A percentile compares a stretch with the other conserved stretches of the same genome.
Conservation (phyloP, 1,139 yeast species). For the Kodamaea sp. region DNA sequence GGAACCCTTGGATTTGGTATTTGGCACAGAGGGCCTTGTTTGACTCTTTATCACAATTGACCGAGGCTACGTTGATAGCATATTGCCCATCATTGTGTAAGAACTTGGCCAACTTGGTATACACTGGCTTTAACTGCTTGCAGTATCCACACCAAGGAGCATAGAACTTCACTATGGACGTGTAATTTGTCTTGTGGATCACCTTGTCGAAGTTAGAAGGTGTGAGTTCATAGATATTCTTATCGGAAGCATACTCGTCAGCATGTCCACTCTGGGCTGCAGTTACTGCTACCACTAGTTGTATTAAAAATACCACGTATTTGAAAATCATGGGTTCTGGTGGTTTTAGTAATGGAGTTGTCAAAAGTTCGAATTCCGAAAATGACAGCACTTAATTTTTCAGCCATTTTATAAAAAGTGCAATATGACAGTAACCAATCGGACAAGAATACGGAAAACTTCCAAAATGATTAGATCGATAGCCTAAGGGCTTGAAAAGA, state of each 20-base stretch:
- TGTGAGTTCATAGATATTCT: conserved; percentile 58
- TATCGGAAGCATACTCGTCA: conserved; percentile 40
- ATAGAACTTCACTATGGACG: conserved; percentile 85
- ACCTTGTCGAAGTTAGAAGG: conserved; percentile 62
- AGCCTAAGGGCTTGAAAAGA: no score
- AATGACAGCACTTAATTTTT: no score
- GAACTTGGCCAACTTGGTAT: conserved; percentile 61
- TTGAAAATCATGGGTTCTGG: conserved; percentile 5
- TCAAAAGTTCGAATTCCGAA: no score
- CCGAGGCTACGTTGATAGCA: conserved; percentile 74
- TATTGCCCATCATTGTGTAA: conserved; percentile 52
- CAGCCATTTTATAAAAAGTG: no score
- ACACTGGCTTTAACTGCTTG: conserved; percentile 56
- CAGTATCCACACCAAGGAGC: conserved; percentile 98
- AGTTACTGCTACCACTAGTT: conserved; percentile 9
- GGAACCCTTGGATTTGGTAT: conserved; percentile 72
- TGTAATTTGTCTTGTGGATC: conserved; percentile 68
- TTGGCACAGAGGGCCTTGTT: conserved; percentile 73
- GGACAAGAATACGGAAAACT: no score
- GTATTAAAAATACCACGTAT: conserved; percentile 8
- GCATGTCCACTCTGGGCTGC: conserved; percentile 12
- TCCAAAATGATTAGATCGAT: no score
- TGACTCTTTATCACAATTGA: conserved; percentile 73
- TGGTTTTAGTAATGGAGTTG: no score
- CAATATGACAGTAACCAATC: no score